Percentiles rank a stretch among this genome's conserved stretches.
Evolutionary conservation across 108 stramenopile genomes (phyloP).

Genomic region (Cyclostephanos tholiformis): DNA sequence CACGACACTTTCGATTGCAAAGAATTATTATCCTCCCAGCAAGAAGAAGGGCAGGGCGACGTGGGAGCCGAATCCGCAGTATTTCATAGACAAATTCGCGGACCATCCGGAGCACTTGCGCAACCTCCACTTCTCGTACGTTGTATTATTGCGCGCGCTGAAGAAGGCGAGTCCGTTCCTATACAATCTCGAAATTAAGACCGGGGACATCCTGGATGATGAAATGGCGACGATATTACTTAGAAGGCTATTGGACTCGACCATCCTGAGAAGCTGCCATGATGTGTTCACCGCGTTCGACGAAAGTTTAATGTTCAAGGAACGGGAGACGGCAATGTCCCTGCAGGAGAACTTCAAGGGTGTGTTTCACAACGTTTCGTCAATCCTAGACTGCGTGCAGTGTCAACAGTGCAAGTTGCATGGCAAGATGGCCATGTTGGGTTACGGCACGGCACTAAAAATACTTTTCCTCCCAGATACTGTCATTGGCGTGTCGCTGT

Average conservation of each 20-base stretch:
- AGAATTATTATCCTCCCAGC: conserved; percentile 88
- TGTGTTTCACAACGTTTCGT: conserved; percentile 90
- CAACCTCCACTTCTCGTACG: conserved; percentile 94
- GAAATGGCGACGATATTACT: conserved; percentile 74
- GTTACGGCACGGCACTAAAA: conserved; percentile 92
- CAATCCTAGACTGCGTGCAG: conserved; percentile 93
- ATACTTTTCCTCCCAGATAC: conserved; percentile 80
- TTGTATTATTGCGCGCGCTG: conserved; percentile 87
- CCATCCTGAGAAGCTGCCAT: conserved; percentile 76
- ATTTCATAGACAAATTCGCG: conserved; percentile 84
- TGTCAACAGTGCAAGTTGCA: conserved; percentile 96
- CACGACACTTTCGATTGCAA: conserved; percentile 87
- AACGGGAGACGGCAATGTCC: conserved; percentile 45
- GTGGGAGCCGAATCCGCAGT: conserved; percentile 85
- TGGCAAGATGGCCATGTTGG: conserved; percentile 93
- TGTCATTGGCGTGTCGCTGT: conserved; percentile 49
- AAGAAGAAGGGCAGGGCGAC: conserved; percentile 73
- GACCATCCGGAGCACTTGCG: conserved; percentile 86
- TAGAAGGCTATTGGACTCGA: conserved; percentile 72
- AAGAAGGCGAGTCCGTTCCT: conserved; percentile 79
- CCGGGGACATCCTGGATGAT: conserved; percentile 85
- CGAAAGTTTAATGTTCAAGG: conserved; percentile 90
- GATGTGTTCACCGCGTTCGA: conserved; percentile 92
- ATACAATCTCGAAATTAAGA: conserved; percentile 75
- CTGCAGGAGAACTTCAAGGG: conserved; percentile 90